These are phyloP conservation scores for Rutstroemia sp. DNA, from an alignment of 2,329 filamentous ascomycete genomes.

Conservation along the genomic window DNA sequence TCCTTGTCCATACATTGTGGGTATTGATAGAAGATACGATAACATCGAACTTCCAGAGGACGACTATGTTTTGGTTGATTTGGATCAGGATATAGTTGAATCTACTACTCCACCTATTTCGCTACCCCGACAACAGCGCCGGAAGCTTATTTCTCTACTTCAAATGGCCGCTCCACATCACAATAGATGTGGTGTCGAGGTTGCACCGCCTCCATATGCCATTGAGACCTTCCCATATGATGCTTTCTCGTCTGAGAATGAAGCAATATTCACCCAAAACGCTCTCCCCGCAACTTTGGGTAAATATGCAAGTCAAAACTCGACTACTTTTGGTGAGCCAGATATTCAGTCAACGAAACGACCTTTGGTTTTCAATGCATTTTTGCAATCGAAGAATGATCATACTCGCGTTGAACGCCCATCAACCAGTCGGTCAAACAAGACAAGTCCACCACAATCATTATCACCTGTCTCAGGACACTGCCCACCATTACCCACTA, in stretches of 20 bases:
- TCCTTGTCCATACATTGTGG: conserved; percentile 94
- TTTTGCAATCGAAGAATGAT: conserved; percentile 67
- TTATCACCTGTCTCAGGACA: conserved; percentile 70
- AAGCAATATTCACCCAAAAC: conserved; percentile 67
- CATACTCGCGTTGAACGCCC: conserved; percentile 65
- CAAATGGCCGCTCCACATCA: conserved; percentile 89
- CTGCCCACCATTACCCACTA: conserved; percentile 69
- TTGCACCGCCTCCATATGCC: conserved; percentile 87
- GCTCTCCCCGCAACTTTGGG: conserved; percentile 66
- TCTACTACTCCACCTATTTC: conserved; percentile 70
- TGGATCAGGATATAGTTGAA: conserved; percentile 86
- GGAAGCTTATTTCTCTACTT: conserved; percentile 81
- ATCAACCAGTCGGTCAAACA: conserved; percentile 60
- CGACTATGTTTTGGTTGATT: conserved; percentile 89
- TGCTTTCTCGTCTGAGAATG: conserved; percentile 80
- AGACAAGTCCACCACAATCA: conserved; percentile 54
- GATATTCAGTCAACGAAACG: conserved; percentile 38
- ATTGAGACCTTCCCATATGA: conserved; percentile 90
- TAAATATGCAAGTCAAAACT: conserved; percentile 84
- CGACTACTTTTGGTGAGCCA: conserved; percentile 71
- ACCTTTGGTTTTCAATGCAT: conserved; percentile 82
- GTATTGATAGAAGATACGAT: conserved; percentile 88
- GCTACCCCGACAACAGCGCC: conserved; percentile 79
- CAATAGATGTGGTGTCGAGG: conserved; percentile 73
- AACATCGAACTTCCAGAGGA: conserved; percentile 82